Base-by-base conservation (phyloP, 768 basidiomycete species). In the Mrakia blollopis region DNA sequence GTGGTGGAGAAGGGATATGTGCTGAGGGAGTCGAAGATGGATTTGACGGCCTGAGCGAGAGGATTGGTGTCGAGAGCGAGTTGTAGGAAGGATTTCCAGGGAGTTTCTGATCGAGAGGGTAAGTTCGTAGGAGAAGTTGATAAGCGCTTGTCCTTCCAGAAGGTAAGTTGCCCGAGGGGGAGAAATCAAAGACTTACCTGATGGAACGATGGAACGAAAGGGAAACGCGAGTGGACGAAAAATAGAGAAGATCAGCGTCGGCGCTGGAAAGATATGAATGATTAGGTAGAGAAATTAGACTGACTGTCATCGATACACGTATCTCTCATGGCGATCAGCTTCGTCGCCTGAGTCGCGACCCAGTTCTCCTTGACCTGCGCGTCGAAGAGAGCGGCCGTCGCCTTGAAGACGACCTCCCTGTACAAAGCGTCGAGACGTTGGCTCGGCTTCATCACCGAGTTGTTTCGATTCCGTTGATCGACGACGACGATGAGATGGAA, bases 341-440 rank as follows among this genome's bases (percentile, higher is more conserved):
- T 83, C 74, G 92, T 91, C 44, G 91, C 92, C 82, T 98, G 91
- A 62, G 84, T 83, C 78, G 94, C 92, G 1, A 99, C 91, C 83
- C 91, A 98, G 81, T 91, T 91, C 44, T 89, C 89, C 72, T 91
- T 83, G 6, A 93, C 90, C 84, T 99, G 96, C 81, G 97, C 91
- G 81, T 93, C 92, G 80, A 91, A 95, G 62, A 98, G 86, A 13
- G 95, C 93, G 9, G 96, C 97, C 2, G 95, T 93, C 79, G 93
- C 86, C 3, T 92, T 91, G 85, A 95, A 95, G 0, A 90, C 91
- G 75, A 96, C 87, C 81, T 94, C 93, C 78, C 92, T 88, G 81
- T 97, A 97, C 54, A 97, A 88, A 65, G 90, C 88, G 81, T 96
- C 92, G 60, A 81, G 82, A 57, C 81, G 76, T 18, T 72, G 71